phyloP scores from a whole-genome alignment of 2,329 filamentous ascomycete species.

The Proliferodiscus dingleyae region DNA sequence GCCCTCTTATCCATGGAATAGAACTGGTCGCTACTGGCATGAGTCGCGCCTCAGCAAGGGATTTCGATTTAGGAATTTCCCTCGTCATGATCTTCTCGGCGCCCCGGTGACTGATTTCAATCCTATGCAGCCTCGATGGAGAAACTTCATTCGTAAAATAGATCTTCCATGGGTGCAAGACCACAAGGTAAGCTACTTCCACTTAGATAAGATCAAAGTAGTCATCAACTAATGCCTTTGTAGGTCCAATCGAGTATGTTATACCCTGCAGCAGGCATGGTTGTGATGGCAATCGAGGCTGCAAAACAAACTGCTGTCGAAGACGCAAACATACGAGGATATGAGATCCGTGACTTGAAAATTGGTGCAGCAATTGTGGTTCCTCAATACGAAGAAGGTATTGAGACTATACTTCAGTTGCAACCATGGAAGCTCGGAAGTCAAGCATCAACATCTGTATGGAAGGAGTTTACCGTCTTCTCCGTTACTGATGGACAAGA shows the following conservation, averaged over 20 bases:
- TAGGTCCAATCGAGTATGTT: slow-evolving; percentile 16
- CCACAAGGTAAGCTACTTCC: slow-evolving; percentile 30
- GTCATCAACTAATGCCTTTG: too few relatives aligned
- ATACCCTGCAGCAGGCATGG: slow-evolving; percentile 28
- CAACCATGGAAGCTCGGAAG: slow-evolving; percentile 13
- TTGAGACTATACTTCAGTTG: background rate
- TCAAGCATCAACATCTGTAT: background rate
- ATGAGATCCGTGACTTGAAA: background rate
- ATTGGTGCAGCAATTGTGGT: background rate
- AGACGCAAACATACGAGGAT: background rate
- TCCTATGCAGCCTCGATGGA: slow-evolving; percentile 23
- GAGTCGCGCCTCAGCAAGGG: background rate
- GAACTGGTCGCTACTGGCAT: background rate
- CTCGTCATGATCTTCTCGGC: background rate
- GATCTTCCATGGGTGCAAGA: slow-evolving; percentile 28
- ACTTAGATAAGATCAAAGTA: too few relatives aligned
- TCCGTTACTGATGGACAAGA: slow-evolving; percentile 25
- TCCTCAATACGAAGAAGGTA: background rate
- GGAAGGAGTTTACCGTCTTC: background rate
- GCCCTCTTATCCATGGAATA: background rate
- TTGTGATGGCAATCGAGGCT: slow-evolving; percentile 22
- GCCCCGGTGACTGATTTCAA: background rate
- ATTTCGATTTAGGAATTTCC: background rate
- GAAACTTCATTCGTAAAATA: slow-evolving; percentile 21
- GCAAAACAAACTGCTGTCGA: background rate